Evolutionary conservation across 805 yeast genomes (phyloP), one percentile per base, ranked within the genome.

Genomic region (Metschnikowia lunata): DNA sequence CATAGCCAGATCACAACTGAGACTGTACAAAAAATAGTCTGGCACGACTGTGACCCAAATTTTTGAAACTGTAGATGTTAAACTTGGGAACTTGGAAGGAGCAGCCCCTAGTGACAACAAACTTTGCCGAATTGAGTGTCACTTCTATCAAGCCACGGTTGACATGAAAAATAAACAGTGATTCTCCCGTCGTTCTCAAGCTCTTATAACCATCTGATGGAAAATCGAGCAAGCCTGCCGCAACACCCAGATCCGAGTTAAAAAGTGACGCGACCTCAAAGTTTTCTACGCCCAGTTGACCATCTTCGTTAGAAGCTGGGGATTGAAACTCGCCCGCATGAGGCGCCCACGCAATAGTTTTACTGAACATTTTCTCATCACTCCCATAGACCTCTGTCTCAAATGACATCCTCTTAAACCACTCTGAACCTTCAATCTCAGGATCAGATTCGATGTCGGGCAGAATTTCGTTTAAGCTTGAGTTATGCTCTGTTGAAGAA

Each of bases 21-120:
- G 82, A 74, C 58, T 88, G 96, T 1, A 85, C 89, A 57, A 87
- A 88, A 60, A 85, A 88, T 57, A 89, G 55, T 43, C 77, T 74
- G 0, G 84, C 88, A 30, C 72, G 72, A 13, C 66, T 69, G 29
- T 71, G 65, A 0, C 89, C 85, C 34, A 71, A 72, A 57, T 87
- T 87, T 37, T 72, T 74, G 50, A 89, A 74, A 13, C 84, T 78
- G 62, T 87, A 88, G 35, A 75, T 72, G 58, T 85, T 86, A 6
- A 83, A 84, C 66, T 84, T 77, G 1, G 97, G 97, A 6, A 90
- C 74, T 55, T 85, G 86, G 55, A 89, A 83, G 5, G 91, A 78
- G 42, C 95, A 84, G 1, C 96, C 96, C 43, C 74, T 68, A 0
- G 78, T 72, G 7, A 82, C 84, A 4, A 80, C 64, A 59, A 89